A percentile compares a stretch with the other conserved stretches of the same genome.
These are phyloP conservation scores for Fagopyrum esculentum DNA, from an alignment of 148 eudicot genomes.

Conservation along the genomic window DNA sequence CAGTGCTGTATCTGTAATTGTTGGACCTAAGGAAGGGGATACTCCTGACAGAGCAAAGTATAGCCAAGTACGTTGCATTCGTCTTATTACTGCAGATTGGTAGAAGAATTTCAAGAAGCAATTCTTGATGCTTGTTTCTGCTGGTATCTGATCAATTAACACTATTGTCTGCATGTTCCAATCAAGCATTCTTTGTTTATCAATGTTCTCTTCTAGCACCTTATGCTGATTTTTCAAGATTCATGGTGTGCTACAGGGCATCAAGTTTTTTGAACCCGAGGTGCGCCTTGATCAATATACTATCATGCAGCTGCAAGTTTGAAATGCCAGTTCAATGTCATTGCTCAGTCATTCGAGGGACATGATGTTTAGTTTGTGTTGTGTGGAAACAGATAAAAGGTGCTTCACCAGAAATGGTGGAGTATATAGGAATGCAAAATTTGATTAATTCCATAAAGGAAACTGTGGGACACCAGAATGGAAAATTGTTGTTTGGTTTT, in stretches of 20 bases:
- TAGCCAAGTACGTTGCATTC: slow-evolving; percentile 46
- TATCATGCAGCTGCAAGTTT: slow-evolving; percentile 13
- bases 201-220: background rate
- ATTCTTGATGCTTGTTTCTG: background rate
- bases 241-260: slow-evolving; percentile 53
- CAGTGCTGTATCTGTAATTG: slow-evolving; percentile 86
- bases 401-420: slow-evolving; percentile 92
- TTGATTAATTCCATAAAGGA: slow-evolving; percentile 66
- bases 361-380: slow-evolving; percentile 14
- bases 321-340: background rate
- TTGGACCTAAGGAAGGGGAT: slow-evolving; percentile 98
- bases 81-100: background rate
- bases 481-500: slow-evolving; percentile 74
- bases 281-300: slow-evolving; percentile 37
- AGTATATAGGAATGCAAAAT: slow-evolving; percentile 85
- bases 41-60: slow-evolving; percentile 94
- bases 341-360: background rate
- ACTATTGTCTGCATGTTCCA: background rate
- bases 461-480: slow-evolving; percentile 52
- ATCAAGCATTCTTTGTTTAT: background rate
- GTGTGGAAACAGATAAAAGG: slow-evolving; percentile 74
- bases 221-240: slow-evolving; percentile 15
- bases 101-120: background rate
- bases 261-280: slow-evolving; percentile 99
- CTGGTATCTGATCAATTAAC: background rate